Conservation (phyloP, 2,329 filamentous ascomycete genomes). For the Pseudogymnoascus sp. region DNA sequence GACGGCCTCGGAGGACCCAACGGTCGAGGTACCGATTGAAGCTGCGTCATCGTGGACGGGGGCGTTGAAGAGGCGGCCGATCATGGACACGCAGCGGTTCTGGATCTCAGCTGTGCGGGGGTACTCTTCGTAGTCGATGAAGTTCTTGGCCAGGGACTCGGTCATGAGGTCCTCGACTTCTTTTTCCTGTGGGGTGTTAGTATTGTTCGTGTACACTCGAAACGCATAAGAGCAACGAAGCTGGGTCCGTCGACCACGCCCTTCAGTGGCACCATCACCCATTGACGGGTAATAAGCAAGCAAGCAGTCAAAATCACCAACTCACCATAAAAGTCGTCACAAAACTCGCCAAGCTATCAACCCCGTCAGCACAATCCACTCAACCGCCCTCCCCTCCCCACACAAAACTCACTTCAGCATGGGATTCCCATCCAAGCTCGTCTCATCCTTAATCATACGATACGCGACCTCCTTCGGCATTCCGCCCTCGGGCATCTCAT, state of each 20-base stretch:
- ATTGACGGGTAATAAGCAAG: not conserved
- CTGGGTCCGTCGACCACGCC: not conserved
- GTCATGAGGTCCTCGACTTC: conserved; percentile 95
- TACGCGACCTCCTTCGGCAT: conserved; percentile 95
- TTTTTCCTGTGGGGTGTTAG: conserved; percentile 56
- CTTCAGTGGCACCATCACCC: not conserved
- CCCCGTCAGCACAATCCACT: conserved; percentile 12
- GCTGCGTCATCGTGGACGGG: conserved; percentile 51
- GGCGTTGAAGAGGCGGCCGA: conserved; percentile 80
- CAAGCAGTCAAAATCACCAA: not conserved
- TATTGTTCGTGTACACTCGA: not conserved
- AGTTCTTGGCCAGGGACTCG: conserved; percentile 89
- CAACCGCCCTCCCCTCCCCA: not conserved
- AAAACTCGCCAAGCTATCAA: conserved; percentile 72
- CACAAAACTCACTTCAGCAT: conserved; percentile 63
- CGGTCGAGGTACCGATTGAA: conserved; percentile 78
- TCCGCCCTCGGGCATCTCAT: conserved; percentile 81
- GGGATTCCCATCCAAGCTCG: conserved; percentile 85
- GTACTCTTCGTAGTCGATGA: conserved; percentile 84
- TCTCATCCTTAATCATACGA: conserved; percentile 91
- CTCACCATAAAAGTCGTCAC: conserved; percentile 92
- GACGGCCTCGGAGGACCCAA: conserved; percentile 85
- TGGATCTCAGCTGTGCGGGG: conserved; percentile 78
- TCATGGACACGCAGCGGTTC: conserved; percentile 88
- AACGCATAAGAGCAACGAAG: not conserved